These are phyloP conservation scores for Eucalyptus urophylla DNA, from an alignment of 345 rosid species.

Conservation along the genomic window DNA sequence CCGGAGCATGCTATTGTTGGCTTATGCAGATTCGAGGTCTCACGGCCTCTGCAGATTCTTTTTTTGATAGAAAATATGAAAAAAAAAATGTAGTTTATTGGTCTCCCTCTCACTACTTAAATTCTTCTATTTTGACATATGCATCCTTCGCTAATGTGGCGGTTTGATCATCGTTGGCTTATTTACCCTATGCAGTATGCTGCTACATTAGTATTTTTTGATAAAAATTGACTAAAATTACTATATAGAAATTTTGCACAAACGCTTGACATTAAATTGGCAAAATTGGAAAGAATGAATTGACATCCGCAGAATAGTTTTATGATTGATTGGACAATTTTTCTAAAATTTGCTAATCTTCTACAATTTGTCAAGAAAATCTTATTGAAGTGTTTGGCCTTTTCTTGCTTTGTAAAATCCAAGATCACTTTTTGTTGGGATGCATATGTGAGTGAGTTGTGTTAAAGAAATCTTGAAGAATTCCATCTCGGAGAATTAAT, in stretches of 20 bases:
- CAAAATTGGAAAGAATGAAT: not conserved
- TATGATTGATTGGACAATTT: not conserved
- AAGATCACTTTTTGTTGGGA: not conserved
- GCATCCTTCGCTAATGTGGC: not conserved
- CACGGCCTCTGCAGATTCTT: not conserved
- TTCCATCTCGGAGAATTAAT: no score
- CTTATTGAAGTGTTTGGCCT: not conserved
- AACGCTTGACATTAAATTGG: not conserved
- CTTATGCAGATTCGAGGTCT: no score
- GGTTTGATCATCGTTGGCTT: accelerated
- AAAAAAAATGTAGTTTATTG: not conserved
- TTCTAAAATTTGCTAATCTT: no score
- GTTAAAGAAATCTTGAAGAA: no score
- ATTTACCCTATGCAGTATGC: accelerated
- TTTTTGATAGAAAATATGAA: not conserved
- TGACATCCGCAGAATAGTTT: accelerated
- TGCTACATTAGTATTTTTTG: not conserved
- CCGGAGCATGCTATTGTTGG: no score
- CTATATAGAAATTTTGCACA: not conserved
- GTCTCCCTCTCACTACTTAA: not conserved
- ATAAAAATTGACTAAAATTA: not conserved
- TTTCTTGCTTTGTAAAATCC: not conserved
- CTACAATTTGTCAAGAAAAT: not conserved
- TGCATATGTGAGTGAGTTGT: no score
- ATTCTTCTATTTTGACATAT: not conserved